A percentile compares a stretch with the other conserved stretches of the same genome.
phyloP scores from a whole-genome alignment of 176 grass and related monocot genomes.

The Phyllostachys edulis region DNA sequence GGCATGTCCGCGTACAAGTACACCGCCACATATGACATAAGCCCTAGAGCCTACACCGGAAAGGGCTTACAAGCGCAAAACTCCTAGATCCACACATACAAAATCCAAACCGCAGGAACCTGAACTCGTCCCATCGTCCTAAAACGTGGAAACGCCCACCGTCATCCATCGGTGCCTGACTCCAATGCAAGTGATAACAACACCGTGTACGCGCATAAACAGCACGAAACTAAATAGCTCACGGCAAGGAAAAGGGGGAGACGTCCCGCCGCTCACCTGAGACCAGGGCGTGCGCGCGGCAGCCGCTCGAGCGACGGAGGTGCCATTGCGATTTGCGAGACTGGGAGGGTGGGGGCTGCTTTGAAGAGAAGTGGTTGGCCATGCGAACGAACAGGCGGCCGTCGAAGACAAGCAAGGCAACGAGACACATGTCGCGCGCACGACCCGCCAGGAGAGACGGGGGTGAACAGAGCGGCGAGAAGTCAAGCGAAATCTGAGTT shows the following conservation, averaged over 20 bases:
- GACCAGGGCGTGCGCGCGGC: neutral
- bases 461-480: neutral
- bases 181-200: neutral
- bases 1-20: too few relatives aligned
- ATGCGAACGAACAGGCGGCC: neutral
- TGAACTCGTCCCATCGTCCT: neutral
- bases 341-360: too few relatives aligned
- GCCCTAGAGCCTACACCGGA: neutral
- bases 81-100: neutral
- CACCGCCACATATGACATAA: neutral
- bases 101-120: neutral
- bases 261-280: conserved; percentile 20
- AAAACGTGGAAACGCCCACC: neutral
- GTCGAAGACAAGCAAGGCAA: neutral
- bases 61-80: neutral
- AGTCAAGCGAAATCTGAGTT: conserved; percentile 1
- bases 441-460: neutral
- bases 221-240: too few relatives aligned
- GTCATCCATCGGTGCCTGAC: neutral
- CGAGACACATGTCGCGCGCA: conserved; percentile 28
- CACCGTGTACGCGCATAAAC: neutral
- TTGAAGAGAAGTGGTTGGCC: too few relatives aligned
- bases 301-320: neutral
- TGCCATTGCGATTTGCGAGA: neutral
- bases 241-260: neutral